Evolutionary conservation across 2,329 filamentous ascomycete species (phyloP).

Genomic region (Aspergillus spinulosporus): DNA sequence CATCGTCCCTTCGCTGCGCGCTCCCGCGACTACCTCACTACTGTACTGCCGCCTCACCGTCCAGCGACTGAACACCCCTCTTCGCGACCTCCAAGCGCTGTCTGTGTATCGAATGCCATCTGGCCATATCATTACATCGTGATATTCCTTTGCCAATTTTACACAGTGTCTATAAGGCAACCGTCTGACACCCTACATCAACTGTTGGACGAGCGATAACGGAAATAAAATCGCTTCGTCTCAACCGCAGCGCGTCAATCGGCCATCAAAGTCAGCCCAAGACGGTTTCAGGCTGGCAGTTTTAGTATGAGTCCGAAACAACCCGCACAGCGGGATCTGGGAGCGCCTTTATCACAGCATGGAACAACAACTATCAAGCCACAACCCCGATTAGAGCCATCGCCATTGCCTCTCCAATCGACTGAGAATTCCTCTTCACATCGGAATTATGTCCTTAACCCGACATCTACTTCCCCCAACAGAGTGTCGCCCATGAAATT

Average conservation of each 20-base stretch:
- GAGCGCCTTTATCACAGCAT: conserved; percentile 50
- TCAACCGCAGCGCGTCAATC: conserved; percentile 10
- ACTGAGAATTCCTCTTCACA: conserved; percentile 47
- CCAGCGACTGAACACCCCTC: neutral
- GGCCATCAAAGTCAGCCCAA: neutral
- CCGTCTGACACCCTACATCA: neutral
- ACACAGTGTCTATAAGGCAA: neutral
- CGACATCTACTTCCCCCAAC: conserved; percentile 50
- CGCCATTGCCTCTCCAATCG: conserved; percentile 52
- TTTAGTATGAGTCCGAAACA: conserved; percentile 42
- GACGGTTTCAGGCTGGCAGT: conserved; percentile 12
- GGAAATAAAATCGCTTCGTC: no score
- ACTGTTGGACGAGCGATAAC: neutral
- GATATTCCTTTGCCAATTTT: neutral
- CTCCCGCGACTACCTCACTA: conserved; percentile 10
- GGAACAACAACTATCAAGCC: conserved; percentile 28
- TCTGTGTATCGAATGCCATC: neutral
- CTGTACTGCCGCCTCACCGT: neutral
- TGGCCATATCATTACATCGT: neutral
- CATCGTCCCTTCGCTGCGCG: neutral
- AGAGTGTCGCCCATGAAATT: conserved; percentile 71
- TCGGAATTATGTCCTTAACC: conserved; percentile 67
- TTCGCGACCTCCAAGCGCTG: neutral
- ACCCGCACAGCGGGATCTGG: conserved; percentile 55
- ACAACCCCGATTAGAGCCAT: conserved; percentile 52